These are phyloP conservation scores for Aspergillus cejpii DNA, from an alignment of 2,329 filamentous ascomycete species.

Conservation along the genomic window DNA sequence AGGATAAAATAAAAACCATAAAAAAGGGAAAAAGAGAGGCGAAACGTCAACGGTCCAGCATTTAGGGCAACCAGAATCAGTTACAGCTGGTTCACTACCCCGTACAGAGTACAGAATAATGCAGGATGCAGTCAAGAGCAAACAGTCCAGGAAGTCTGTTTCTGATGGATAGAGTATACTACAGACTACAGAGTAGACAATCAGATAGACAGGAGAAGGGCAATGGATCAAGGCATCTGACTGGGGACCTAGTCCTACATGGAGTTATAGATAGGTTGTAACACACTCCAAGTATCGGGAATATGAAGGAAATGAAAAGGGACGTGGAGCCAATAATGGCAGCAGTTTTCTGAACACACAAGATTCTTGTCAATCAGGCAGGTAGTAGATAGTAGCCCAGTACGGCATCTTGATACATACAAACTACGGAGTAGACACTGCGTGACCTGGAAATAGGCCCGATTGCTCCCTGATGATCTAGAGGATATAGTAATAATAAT, in stretches of 20 bases:
- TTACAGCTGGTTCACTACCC: too few relatives aligned
- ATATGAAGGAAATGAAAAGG: slow-evolving; percentile 13
- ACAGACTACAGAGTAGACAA: neutral
- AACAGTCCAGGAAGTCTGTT: slow-evolving; percentile 32
- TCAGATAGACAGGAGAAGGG: slow-evolving; percentile 10
- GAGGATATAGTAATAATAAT: neutral
- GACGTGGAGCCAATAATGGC: slow-evolving; percentile 17
- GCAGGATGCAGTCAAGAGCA: slow-evolving; percentile 32
- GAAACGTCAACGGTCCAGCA: slow-evolving; percentile 29
- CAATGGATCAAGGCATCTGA: slow-evolving; percentile 20
- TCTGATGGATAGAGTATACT: too few relatives aligned
- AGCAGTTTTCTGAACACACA: slow-evolving; percentile 1
- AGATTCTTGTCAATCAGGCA: neutral
- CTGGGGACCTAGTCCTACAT: slow-evolving; percentile 14
- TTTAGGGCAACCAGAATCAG: slow-evolving; percentile 16
- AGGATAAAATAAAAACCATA: slow-evolving; percentile 16
- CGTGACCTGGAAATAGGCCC: neutral
- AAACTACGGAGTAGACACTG: neutral
- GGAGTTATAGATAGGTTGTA: slow-evolving; percentile 13
- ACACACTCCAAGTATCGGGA: too few relatives aligned
- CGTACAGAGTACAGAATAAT: slow-evolving; percentile 22
- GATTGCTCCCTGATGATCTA: neutral
- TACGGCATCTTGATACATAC: neutral
- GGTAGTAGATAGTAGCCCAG: neutral
- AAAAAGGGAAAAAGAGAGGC: slow-evolving; percentile 8